Base-by-base conservation (phyloP, 2,329 filamentous ascomycete species). In the Rhytidhysteron rufulum region DNA sequence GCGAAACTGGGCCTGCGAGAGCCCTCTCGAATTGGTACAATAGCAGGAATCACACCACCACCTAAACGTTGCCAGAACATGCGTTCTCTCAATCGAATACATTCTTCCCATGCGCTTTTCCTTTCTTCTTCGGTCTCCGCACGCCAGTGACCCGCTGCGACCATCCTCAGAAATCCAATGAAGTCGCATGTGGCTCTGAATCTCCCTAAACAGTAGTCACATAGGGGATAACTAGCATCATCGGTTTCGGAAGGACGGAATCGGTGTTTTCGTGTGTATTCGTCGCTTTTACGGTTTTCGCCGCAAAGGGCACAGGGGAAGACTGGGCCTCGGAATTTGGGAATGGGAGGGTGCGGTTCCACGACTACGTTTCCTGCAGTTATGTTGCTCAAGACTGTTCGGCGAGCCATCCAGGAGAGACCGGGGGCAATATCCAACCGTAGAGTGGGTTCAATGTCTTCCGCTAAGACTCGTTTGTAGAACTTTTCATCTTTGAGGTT, bases 51-150 rank as follows among this genome's bases (percentile, higher is more conserved):
- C 2, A 98, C 88, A 11, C 93, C 93, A 20, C 90, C 93, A 19
- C 91, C 91, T 38, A 98, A 81, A 40, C 93, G 80, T 37, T 87
- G 82, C 93, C 93, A 98, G 62, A 98, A 98, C 86, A 98, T 95
- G 53, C 91, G 83, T 63, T 98, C 93, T 37, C 93, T 78, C 34
- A 97, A 68, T 21, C 85, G 80, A 9, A 96, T 86, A 42, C 88
- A 88, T 70, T 98, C 93, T 60, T 97, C 91, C 93, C 93, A 98
- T 0, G 89, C 88, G 20, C 82, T 80, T 58, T 86, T 88, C 66
- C 94, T 88, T 24, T 89, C 86, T 36, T 93, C 88, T 29, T 85
- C 80, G 41, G 86, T 86, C 34, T 90, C 86, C 10, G 85, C 83
- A 37, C 87, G 82, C 82, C 93, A 93, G 56, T 95, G 86, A 2